Evolutionary conservation across 176 grass and related monocot species (phyloP).

Genomic region (Lolium rigidum): DNA sequence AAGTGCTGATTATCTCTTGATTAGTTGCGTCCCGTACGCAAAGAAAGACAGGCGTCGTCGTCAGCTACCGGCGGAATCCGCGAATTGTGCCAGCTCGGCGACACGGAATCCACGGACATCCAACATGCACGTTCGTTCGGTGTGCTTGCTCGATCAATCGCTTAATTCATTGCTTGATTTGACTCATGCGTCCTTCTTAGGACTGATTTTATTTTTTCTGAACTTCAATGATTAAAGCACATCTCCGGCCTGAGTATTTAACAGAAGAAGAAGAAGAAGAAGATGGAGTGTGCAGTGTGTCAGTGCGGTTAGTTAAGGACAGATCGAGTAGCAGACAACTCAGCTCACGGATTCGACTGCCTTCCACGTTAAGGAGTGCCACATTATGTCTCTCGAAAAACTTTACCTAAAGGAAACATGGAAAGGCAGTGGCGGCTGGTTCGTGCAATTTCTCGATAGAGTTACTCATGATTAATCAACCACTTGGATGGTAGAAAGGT

Average conservation of each 20-base stretch:
- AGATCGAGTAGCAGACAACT: neutral
- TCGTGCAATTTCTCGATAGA: slow-evolving; percentile 28
- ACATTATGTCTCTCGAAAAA: neutral
- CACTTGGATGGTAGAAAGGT: neutral
- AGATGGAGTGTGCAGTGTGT: neutral
- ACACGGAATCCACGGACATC: slow-evolving; percentile 22
- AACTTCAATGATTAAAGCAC: neutral
- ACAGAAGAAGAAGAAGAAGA: neutral
- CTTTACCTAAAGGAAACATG: slow-evolving; percentile 42
- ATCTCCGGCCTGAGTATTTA: neutral
- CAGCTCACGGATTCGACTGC: neutral
- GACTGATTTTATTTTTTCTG: too few species aligned
- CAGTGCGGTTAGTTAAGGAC: slow-evolving; percentile 9
- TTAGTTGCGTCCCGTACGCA: neutral
- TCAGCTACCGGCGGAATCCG: slow-evolving; percentile 2
- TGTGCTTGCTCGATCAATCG: neutral
- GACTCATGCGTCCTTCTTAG: neutral
- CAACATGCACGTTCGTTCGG: slow-evolving; percentile 28
- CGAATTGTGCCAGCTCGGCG: neutral
- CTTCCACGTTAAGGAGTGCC: slow-evolving; percentile 50
- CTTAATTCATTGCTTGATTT: slow-evolving; percentile 2
- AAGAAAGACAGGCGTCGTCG: too few species aligned
- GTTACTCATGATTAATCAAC: neutral
- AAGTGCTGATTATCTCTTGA: neutral
- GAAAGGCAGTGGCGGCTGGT: neutral